These are phyloP conservation scores for Hyaloscypha finlandica DNA, from an alignment of 495 filamentous ascomycete species.

Conservation along the genomic window DNA sequence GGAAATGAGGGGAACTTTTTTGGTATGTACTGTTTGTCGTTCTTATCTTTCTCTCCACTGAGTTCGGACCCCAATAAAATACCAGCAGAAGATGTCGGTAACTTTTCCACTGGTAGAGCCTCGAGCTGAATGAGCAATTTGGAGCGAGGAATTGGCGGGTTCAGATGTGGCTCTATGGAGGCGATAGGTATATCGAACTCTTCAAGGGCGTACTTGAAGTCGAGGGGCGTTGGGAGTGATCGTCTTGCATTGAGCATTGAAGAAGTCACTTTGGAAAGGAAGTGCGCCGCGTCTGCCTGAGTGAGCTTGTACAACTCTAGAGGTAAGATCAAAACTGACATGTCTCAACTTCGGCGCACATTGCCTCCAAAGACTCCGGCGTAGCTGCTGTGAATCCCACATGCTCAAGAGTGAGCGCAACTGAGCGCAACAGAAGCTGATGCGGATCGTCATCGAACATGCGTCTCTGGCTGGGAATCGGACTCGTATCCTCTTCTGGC, in stretches of 20 bases:
- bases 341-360: slow-evolving; percentile 28
- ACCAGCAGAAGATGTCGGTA: slow-evolving; percentile 29
- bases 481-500: slow-evolving; percentile 1
- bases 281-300: slow-evolving; percentile 49
- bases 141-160: slow-evolving; percentile 38
- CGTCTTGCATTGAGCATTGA: slow-evolving; percentile 66
- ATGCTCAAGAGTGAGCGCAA: slow-evolving; percentile 22
- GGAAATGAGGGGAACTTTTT: slow-evolving; percentile 70
- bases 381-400: slow-evolving; percentile 27
- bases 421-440: slow-evolving; percentile 26
- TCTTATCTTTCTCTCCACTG: slow-evolving; percentile 51
- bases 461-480: not conserved
- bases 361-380: slow-evolving; percentile 24
- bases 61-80: slow-evolving; percentile 57
- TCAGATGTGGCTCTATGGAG: slow-evolving; percentile 46
- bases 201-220: slow-evolving; percentile 67
- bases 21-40: slow-evolving; percentile 57
- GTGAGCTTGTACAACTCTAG: not conserved
- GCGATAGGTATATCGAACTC: slow-evolving; percentile 44
- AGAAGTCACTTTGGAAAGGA: slow-evolving; percentile 56
- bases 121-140: slow-evolving; percentile 37
- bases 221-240: slow-evolving; percentile 61
- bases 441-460: slow-evolving; percentile 30
- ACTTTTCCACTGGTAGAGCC: slow-evolving; percentile 8
- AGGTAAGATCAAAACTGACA: slow-evolving; percentile 20